Evolutionary conservation across 2,329 filamentous ascomycete genomes (phyloP), one percentile per base, ranked within the genome.

Genomic region (Diplocarpon mali): DNA sequence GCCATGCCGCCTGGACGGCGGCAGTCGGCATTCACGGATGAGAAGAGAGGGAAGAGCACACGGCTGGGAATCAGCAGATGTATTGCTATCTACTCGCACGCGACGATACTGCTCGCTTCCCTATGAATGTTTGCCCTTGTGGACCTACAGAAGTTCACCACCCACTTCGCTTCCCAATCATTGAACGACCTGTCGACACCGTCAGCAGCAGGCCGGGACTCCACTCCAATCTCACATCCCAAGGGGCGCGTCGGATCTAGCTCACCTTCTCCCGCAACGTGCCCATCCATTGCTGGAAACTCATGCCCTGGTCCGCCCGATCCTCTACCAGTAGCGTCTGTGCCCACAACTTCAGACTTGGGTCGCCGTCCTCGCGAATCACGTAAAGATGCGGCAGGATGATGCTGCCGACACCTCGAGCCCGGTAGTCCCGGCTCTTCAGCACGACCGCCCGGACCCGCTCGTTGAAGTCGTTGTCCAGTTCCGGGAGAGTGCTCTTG

Each of bases 401-500:
- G 53, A 96, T 94, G 65, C 87, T 94, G 51, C 92, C 92, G 13
- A 92, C 89, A 2, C 89, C 88, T 60, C 88, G 85, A 27, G 84
- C 76, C 62, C 80, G 76, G 67, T 94, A 83, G 60, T 96, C 90
- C 45, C 83, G 75, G 64, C 86, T 94, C 78, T 98, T 98, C 57
- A 89, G 82, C 45, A 95, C 69, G 9, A 98, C 88, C 6, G 84
- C 85, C 40, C 92, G 79, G 30, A 98, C 83, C 20, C 90, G 79
- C 69, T 96, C 90, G 66, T 88, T 96, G 72, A 96, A 95, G 64
- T 98, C 92, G 56, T 87, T 90, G 57, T 96, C 92, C 32, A 96
- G 69, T 55, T 93, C 81, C 0, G 90, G 88, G 52, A 98, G 66
- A 4, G 80, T 78, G 17, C 82, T 82, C 73, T 98, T 98, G 64